These are phyloP conservation scores for Fennellomyces sp. DNA, from an alignment of 371 early-diverging fungal species.

Conservation along the genomic window DNA sequence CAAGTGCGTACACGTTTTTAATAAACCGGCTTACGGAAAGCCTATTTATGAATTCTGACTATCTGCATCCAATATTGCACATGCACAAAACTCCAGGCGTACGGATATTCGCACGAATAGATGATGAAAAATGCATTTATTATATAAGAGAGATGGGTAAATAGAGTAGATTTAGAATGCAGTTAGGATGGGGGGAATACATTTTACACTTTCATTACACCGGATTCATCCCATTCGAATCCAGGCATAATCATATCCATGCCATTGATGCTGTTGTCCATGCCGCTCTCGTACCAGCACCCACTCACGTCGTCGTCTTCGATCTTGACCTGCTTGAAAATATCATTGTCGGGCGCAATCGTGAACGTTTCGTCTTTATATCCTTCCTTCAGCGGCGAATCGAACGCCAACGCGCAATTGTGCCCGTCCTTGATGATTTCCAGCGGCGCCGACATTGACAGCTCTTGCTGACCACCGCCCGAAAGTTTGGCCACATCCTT, in stretches of 20 bases:
- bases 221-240: conserved; percentile 33
- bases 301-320: conserved; percentile 14
- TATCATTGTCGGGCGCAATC: conserved; percentile 3
- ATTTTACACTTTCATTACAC: conserved; percentile 4
- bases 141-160: background rate
- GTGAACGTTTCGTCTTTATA: conserved; percentile 35
- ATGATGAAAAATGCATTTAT: background rate
- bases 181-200: background rate
- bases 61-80: too few relatives aligned
- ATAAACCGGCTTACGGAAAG: too few relatives aligned
- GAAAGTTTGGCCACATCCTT: conserved; percentile 35
- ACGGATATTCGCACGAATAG: too few relatives aligned
- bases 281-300: conserved; percentile 37
- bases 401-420: conserved; percentile 13
- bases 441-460: background rate
- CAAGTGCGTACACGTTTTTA: too few relatives aligned
- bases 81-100: too few relatives aligned
- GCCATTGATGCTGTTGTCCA: conserved; percentile 33
- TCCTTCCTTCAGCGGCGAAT: conserved; percentile 36
- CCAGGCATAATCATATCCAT: conserved; percentile 24
- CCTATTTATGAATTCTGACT: too few relatives aligned
- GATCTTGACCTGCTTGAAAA: conserved; percentile 4
- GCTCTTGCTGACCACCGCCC: background rate
- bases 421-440: background rate
- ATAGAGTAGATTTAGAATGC: too few relatives aligned